Evolutionary conservation across 2,329 filamentous ascomycete genomes (phyloP).

Genomic region (Dothistroma septosporum): DNA sequence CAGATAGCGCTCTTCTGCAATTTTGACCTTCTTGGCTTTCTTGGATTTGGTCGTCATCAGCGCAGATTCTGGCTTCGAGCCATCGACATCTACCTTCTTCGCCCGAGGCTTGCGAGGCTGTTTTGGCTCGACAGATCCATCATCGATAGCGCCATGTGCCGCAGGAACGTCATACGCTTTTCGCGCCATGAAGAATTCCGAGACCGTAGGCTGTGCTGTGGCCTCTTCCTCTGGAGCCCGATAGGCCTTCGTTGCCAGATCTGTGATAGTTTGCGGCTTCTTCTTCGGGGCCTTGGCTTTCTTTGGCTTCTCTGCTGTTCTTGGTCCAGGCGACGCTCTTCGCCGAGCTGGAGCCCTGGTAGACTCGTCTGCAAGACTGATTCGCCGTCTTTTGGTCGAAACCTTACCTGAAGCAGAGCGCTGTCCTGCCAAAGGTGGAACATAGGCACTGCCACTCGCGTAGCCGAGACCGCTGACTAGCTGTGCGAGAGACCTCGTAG

Average conservation of each 20-base stretch:
- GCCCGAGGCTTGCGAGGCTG: constrained; percentile 28
- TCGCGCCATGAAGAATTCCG: constrained; percentile 44
- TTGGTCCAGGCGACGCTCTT: background rate
- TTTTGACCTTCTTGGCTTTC: constrained; percentile 39
- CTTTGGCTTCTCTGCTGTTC: constrained; percentile 32
- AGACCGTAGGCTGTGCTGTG: constrained; percentile 33
- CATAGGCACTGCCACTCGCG: background rate
- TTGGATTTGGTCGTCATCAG: constrained; percentile 16
- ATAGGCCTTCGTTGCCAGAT: constrained; percentile 70
- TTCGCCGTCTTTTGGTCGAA: constrained; percentile 17
- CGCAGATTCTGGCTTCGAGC: background rate
- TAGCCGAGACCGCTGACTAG: constrained; percentile 19
- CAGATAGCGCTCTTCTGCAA: constrained; percentile 19
- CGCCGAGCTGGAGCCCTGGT: constrained; percentile 2
- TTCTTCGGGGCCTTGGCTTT: constrained; percentile 51
- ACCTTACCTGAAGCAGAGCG: constrained; percentile 13
- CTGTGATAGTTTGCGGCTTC: constrained; percentile 73
- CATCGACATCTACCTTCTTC: constrained; percentile 16
- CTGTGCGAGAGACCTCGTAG: constrained; percentile 11
- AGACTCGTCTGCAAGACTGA: constrained; percentile 17
- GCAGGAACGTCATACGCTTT: background rate
- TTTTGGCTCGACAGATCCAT: constrained; percentile 14
- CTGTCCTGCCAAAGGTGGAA: background rate
- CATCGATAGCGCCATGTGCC: background rate
- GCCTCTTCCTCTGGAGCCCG: constrained; percentile 33